A percentile compares a stretch with the other conserved stretches of the same genome.
Evolutionary conservation across 1,284 basidiomycete genomes (phyloP).

Genomic region (Sporisorium iseilematis-ciliati): DNA sequence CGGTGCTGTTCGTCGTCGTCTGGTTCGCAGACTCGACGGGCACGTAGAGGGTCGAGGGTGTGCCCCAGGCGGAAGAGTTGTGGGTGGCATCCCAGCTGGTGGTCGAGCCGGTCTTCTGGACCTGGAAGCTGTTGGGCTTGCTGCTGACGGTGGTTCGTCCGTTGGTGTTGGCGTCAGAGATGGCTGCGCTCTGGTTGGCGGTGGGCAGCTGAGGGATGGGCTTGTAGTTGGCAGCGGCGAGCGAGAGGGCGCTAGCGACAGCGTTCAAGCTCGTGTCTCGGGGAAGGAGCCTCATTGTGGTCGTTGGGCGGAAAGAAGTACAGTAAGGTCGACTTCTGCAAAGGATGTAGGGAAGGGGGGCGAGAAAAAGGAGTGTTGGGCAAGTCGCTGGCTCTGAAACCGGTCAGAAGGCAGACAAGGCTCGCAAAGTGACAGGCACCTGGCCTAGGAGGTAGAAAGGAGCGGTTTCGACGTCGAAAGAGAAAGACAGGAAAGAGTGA

Average conservation of each 20-base stretch:
- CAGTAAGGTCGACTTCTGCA: not conserved
- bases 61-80: conserved; percentile 56
- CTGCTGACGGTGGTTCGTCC: conserved; percentile 25
- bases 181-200: conserved; percentile 22
- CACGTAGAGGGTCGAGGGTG: conserved; percentile 55
- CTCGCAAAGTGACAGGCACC: conserved; percentile 24
- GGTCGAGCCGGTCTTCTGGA: conserved; percentile 33
- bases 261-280: conserved; percentile 46
- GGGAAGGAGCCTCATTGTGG: conserved; percentile 47
- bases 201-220: conserved; percentile 61
- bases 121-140: conserved; percentile 42
- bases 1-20: conserved; percentile 10
- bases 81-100: conserved; percentile 35
- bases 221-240: conserved; percentile 69
- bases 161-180: conserved; percentile 1
- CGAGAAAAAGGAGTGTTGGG: conserved; percentile 11
- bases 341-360: not conserved
- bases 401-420: conserved; percentile 20
- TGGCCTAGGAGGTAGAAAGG: conserved; percentile 15
- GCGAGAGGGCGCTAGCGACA: conserved; percentile 61
- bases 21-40: conserved; percentile 36
- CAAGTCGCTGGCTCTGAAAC: conserved; percentile 22
- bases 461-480: conserved; percentile 23
- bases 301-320: not conserved
- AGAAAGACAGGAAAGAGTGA: conserved; percentile 22